These are phyloP conservation scores for Nidularia pulvinata DNA, from an alignment of 768 basidiomycete species.

Conservation along the genomic window DNA sequence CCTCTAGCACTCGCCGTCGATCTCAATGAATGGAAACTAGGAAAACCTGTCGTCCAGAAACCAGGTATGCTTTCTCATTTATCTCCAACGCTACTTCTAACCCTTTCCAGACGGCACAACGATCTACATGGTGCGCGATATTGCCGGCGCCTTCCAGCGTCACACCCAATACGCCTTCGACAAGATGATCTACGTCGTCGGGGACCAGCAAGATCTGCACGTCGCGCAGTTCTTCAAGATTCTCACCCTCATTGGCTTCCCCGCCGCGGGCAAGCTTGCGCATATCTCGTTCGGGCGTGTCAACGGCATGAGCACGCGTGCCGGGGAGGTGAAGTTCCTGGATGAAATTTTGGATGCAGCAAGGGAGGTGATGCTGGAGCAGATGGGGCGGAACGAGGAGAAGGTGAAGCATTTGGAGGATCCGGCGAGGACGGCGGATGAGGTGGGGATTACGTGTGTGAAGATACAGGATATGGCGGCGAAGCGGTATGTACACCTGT, in stretches of 20 bases:
- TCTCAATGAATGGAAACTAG: too few relatives aligned
- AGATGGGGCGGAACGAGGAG: constrained; percentile 86
- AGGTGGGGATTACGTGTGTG: constrained; percentile 86
- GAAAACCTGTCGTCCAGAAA: background rate
- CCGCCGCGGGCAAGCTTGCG: constrained; percentile 73
- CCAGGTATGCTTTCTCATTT: background rate
- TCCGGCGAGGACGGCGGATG: constrained; percentile 67
- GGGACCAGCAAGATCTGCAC: constrained; percentile 78
- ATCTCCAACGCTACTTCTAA: too few relatives aligned
- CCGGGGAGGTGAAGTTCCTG: constrained; percentile 86
- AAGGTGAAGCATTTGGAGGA: constrained; percentile 84
- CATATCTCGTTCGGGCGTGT: constrained; percentile 88
- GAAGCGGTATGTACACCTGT: constrained; percentile 56
- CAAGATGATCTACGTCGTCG: constrained; percentile 85
- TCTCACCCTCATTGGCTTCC: constrained; percentile 77
- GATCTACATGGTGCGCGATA: constrained; percentile 87
- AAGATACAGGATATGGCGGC: constrained; percentile 94
- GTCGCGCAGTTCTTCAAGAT: constrained; percentile 86
- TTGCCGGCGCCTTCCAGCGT: constrained; percentile 83
- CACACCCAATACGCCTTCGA: constrained; percentile 78
- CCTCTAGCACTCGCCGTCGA: too few relatives aligned
- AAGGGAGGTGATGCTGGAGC: constrained; percentile 80
- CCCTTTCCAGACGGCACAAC: constrained; percentile 69
- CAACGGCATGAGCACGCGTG: constrained; percentile 85
- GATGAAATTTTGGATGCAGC: constrained; percentile 86